Percentiles rank a stretch among this genome's conserved stretches.
Evolutionary conservation across 371 early-diverging fungal species (phyloP).

Genomic region (Choanephora cucurbitarum): DNA sequence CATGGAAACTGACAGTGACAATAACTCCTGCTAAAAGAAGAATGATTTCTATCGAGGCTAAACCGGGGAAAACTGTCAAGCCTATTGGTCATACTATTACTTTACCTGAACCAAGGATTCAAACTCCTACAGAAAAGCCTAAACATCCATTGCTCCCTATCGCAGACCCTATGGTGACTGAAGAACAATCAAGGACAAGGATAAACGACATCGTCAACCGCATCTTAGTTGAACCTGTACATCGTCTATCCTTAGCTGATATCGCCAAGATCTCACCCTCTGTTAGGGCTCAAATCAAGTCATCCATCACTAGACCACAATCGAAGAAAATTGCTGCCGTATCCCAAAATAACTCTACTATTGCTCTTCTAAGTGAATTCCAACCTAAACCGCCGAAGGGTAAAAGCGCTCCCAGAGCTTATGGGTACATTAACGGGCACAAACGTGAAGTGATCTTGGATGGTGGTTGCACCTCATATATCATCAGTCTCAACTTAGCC

Average conservation of each 20-base stretch:
- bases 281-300: background rate
- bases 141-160: too few species aligned
- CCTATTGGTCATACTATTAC: too few species aligned
- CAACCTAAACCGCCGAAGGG: background rate
- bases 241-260: background rate
- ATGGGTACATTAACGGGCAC: background rate
- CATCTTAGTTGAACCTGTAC: background rate
- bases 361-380: background rate
- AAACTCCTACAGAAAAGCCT: too few species aligned
- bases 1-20: background rate
- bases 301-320: background rate
- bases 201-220: background rate
- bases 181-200: background rate
- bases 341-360: background rate
- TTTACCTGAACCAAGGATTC: too few species aligned
- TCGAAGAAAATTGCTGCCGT: background rate
- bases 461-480: constrained; percentile 3
- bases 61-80: too few species aligned
- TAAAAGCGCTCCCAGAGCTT: background rate
- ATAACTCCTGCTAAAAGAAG: background rate
- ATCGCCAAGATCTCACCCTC: background rate
- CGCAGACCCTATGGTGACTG: too few species aligned
- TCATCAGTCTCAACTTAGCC: background rate
- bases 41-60: background rate
- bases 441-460: background rate